Conservation (phyloP, 768 basidiomycete species). For the Hygrophorus russula region DNA sequence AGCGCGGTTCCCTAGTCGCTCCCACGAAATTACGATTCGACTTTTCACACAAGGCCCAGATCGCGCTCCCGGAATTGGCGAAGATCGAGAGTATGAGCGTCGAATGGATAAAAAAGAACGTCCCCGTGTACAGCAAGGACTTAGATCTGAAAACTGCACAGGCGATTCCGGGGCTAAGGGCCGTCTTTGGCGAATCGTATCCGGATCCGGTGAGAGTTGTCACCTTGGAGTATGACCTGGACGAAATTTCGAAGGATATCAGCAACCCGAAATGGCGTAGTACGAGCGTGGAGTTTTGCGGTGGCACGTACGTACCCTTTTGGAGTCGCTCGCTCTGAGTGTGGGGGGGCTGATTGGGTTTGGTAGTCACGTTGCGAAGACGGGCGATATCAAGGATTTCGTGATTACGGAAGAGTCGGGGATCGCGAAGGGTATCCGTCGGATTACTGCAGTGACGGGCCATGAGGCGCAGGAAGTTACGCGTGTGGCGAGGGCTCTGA, state of each 20-base stretch:
- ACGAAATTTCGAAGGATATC: slow-evolving; percentile 78
- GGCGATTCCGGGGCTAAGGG: slow-evolving; percentile 87
- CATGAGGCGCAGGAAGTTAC: slow-evolving; percentile 82
- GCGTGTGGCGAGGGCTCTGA: slow-evolving; percentile 52
- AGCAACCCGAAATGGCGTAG: slow-evolving; percentile 83
- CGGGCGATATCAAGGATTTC: slow-evolving; percentile 95
- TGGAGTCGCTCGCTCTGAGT: background rate
- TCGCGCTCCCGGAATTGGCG: slow-evolving; percentile 61
- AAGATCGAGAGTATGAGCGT: slow-evolving; percentile 78
- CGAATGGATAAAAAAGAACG: slow-evolving; percentile 87
- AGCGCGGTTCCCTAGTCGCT: slow-evolving; percentile 95
- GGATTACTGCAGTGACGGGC: slow-evolving; percentile 90
- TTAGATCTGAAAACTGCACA: slow-evolving; percentile 66
- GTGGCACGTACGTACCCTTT: slow-evolving; percentile 73
- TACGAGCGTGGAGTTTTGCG: slow-evolving; percentile 96
- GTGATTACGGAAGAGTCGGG: slow-evolving; percentile 92
- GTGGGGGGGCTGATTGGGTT: background rate
- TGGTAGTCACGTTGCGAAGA: slow-evolving; percentile 82
- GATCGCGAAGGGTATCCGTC: slow-evolving; percentile 95
- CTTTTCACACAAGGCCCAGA: slow-evolving; percentile 91
- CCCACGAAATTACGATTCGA: slow-evolving; percentile 95
- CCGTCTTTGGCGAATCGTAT: slow-evolving; percentile 96
- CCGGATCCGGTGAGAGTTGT: slow-evolving; percentile 97
- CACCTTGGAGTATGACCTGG: slow-evolving; percentile 75
- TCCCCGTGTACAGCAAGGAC: slow-evolving; percentile 82